Percentiles rank a stretch among this genome's conserved stretches.
Conservation (phyloP, 2,329 filamentous ascomycete genomes). For the Fusarium sublunatum region DNA sequence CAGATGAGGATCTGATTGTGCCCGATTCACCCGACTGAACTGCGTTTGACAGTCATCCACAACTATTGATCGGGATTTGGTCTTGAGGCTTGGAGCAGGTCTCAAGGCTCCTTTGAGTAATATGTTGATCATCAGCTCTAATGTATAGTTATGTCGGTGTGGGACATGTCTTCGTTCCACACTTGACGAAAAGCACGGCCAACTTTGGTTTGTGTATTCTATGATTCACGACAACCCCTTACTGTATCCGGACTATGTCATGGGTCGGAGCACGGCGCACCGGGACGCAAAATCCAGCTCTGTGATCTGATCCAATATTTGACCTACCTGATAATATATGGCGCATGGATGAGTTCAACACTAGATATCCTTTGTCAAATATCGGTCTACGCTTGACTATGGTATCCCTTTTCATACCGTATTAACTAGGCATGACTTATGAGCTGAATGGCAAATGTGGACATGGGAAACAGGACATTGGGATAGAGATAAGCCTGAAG, state of each 20-base stretch:
- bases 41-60: background rate
- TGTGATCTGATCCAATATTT: background rate
- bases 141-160: background rate
- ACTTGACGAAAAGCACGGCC: constrained; percentile 1
- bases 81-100: constrained; percentile 20
- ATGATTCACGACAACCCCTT: constrained; percentile 17
- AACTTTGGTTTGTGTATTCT: background rate
- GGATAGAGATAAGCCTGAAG: constrained; percentile 3
- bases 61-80: constrained; percentile 3
- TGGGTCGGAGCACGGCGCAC: background rate
- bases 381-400: constrained; percentile 1
- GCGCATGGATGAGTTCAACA: background rate
- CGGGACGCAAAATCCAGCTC: background rate
- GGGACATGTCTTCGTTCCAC: background rate
- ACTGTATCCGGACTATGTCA: background rate
- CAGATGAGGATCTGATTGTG: constrained; percentile 49
- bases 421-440: constrained; percentile 10
- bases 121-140: constrained; percentile 14
- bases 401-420: constrained; percentile 6
- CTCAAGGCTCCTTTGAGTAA: constrained; percentile 16
- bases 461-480: constrained; percentile 22
- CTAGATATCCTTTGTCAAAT: background rate
- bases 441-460: constrained; percentile 9
- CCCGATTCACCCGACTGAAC: constrained; percentile 51
- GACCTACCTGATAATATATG: background rate